Conservation (phyloP, 495 filamentous ascomycete species). For the Aspergillus biplanus region DNA sequence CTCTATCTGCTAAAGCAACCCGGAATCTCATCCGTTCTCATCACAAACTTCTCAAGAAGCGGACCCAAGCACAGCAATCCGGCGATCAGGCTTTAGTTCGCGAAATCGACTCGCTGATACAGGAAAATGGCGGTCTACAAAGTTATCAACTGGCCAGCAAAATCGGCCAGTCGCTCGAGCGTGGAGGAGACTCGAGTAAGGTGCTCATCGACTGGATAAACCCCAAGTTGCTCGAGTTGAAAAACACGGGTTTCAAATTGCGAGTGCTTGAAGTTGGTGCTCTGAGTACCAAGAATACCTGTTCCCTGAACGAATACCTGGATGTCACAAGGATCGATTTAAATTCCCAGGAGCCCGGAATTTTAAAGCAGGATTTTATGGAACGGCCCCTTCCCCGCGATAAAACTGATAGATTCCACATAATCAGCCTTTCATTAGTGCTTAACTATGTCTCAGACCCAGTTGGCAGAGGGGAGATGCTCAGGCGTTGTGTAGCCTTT, state of each 20-base stretch:
- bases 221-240: conserved; percentile 38
- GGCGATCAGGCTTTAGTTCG: conserved; percentile 61
- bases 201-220: conserved; percentile 85
- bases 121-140: conserved; percentile 74
- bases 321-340: conserved; percentile 87
- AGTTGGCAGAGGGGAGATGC: conserved; percentile 80
- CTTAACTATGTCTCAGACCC: conserved; percentile 90
- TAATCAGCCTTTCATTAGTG: conserved; percentile 92
- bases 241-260: conserved; percentile 39
- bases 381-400: conserved; percentile 69
- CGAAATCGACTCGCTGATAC: conserved; percentile 62
- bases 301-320: conserved; percentile 70
- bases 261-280: conserved; percentile 88
- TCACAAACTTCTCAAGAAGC: conserved; percentile 80
- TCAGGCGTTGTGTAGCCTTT: conserved; percentile 62
- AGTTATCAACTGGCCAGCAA: conserved; percentile 90
- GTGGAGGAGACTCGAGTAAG: conserved; percentile 89
- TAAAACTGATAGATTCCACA: conserved; percentile 72
- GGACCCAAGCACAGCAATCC: conserved; percentile 64
- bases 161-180: conserved; percentile 77
- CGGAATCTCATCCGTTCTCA: conserved; percentile 81
- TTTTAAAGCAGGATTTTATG: conserved; percentile 94
- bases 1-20: conserved; percentile 80
- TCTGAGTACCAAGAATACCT: conserved; percentile 81
- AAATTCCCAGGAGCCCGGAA: conserved; percentile 78